Evolutionary conservation across 2,329 filamentous ascomycete species (phyloP).

Genomic region (Aspergillus aculeatus): DNA sequence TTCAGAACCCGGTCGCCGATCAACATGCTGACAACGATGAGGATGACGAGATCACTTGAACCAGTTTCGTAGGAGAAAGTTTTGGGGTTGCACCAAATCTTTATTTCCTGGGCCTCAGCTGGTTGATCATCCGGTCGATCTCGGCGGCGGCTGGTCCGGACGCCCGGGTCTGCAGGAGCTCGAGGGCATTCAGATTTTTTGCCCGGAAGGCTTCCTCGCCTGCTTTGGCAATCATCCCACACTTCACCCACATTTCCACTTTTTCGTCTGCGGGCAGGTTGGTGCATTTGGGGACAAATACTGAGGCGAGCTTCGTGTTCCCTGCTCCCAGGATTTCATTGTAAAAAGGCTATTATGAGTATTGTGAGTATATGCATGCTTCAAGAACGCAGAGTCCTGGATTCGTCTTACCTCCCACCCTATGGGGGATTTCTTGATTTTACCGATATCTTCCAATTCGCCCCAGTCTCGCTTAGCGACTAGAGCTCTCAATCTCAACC

Average conservation of each 20-base stretch:
- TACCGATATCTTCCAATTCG: constrained; percentile 81
- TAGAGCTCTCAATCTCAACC: constrained; percentile 79
- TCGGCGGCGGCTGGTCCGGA: constrained; percentile 69
- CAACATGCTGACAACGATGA: constrained; percentile 35
- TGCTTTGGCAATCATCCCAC: constrained; percentile 82
- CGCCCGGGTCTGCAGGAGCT: constrained; percentile 70
- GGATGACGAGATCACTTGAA: constrained; percentile 47
- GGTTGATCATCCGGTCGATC: constrained; percentile 74
- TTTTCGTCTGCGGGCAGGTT: constrained; percentile 65
- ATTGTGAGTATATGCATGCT: constrained; percentile 29
- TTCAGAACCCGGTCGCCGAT: constrained; percentile 23
- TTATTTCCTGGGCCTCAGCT: constrained; percentile 49
- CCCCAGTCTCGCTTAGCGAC: constrained; percentile 89
- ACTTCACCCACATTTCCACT: constrained; percentile 94
- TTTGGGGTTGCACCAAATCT: constrained; percentile 11
- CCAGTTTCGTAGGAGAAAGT: neutral
- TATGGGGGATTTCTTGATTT: constrained; percentile 79
- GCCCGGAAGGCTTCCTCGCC: constrained; percentile 85
- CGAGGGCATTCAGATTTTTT: constrained; percentile 75
- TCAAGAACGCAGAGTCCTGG: constrained; percentile 9
- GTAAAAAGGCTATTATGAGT: constrained; percentile 72
- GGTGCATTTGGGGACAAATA: constrained; percentile 86
- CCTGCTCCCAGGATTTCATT: constrained; percentile 85
- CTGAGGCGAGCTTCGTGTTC: constrained; percentile 78
- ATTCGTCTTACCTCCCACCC: constrained; percentile 81